Conservation (phyloP, 331 rosid species). For the Cydonia oblonga region DNA sequence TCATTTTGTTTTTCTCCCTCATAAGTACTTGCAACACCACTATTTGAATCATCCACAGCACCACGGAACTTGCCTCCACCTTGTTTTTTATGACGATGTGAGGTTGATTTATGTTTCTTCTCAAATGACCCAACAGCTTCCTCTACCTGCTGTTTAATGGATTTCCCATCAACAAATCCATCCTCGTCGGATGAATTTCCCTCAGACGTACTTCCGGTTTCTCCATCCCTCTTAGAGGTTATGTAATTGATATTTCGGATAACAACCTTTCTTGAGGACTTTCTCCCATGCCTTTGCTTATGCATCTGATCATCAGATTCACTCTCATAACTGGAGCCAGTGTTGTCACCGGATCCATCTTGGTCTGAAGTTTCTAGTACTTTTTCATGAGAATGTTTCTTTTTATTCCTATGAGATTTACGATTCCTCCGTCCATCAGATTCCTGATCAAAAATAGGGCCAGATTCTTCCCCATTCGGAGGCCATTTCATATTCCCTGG, state of each 20-base stretch:
- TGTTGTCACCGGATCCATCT: constrained; percentile 36
- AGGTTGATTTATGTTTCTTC: constrained; percentile 57
- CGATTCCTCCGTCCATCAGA: constrained; percentile 22
- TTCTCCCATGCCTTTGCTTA: constrained; percentile 56
- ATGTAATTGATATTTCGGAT: constrained; percentile 95
- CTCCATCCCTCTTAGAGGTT: constrained; percentile 74
- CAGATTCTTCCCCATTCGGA: constrained; percentile 50
- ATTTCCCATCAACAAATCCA: constrained; percentile 55
- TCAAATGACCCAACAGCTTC: constrained; percentile 74
- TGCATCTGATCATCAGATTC: constrained; percentile 35
- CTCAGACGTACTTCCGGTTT: constrained; percentile 49
- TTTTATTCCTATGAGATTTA: constrained; percentile 52
- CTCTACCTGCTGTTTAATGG: constrained; percentile 79
- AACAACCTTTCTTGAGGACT: constrained; percentile 78
- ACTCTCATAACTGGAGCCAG: constrained; percentile 54
- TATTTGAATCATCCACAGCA: constrained; percentile 25
- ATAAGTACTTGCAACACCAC: constrained; percentile 15
- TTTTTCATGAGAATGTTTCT: constrained; percentile 47
- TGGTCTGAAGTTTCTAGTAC: constrained; percentile 42
- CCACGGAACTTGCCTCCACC: constrained; percentile 24
- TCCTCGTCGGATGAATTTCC: constrained; percentile 54
- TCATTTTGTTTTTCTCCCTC: constrained; percentile 34
- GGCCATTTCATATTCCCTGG: constrained; percentile 87
- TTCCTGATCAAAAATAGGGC: constrained; percentile 40
- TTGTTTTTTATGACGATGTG: constrained; percentile 43